These are phyloP conservation scores for Pezicula neosporulosa DNA, from an alignment of 2,329 filamentous ascomycete genomes.

Conservation along the genomic window DNA sequence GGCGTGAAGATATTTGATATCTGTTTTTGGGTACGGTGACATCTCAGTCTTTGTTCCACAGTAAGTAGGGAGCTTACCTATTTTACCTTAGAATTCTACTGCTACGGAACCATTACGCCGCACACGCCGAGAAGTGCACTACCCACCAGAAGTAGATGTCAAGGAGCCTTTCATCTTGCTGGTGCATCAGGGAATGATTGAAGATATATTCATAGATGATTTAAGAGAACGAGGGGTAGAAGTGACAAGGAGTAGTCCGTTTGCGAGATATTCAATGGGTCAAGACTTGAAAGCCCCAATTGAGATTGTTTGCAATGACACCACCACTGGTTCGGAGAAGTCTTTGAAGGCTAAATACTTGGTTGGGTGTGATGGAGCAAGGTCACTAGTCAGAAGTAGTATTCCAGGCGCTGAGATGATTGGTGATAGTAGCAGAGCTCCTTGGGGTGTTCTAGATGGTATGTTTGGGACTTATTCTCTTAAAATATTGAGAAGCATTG, in stretches of 20 bases:
- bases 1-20: conserved; percentile 56
- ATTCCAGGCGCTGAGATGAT: conserved; percentile 54
- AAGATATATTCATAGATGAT: conserved; percentile 53
- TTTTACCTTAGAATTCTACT: conserved; percentile 24
- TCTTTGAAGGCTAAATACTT: conserved; percentile 57
- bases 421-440: conserved; percentile 52
- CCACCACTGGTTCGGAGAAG: conserved; percentile 50
- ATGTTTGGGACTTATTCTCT: conserved; percentile 24
- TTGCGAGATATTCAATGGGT: conserved; percentile 35
- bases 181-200: conserved; percentile 45
- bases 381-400: conserved; percentile 46
- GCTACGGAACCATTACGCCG: conserved; percentile 11
- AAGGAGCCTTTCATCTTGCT: conserved; percentile 37
- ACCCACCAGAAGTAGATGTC: conserved; percentile 23
- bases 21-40: conserved; percentile 54
- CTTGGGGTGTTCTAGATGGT: conserved; percentile 58
- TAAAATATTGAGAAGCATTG: conserved; percentile 45
- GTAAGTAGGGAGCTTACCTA: conserved; percentile 53
- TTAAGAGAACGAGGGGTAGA: conserved; percentile 42
- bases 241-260: conserved; percentile 41
- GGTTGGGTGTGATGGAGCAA: conserved; percentile 57
- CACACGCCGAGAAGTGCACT: conserved; percentile 33
- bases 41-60: conserved; percentile 44
- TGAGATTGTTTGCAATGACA: conserved; percentile 47
- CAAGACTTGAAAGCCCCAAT: conserved; percentile 18